phyloP scores from a whole-genome alignment of 2,329 filamentous ascomycete species.

The Ophiognomonia clavigignenti-juglandacearum region DNA sequence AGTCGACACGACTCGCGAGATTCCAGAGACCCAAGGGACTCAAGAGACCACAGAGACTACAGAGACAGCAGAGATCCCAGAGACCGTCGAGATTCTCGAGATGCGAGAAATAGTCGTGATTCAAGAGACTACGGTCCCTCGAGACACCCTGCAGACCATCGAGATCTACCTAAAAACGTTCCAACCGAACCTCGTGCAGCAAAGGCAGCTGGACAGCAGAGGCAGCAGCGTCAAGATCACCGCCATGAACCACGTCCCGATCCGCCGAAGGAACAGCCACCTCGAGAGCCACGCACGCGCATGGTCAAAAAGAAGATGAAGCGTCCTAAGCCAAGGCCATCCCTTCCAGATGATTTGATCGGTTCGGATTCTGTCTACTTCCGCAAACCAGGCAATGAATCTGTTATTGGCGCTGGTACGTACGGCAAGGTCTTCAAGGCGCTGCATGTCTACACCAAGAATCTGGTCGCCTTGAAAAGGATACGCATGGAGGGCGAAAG shows the following conservation, averaged over 20 bases:
- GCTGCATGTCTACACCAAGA: slow-evolving; percentile 85
- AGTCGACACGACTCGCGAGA: slow-evolving; percentile 39
- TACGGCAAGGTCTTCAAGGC: slow-evolving; percentile 96
- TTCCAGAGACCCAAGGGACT: slow-evolving; percentile 11
- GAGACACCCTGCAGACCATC: slow-evolving; percentile 18
- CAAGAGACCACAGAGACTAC: slow-evolving; percentile 23
- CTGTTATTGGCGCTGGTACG: slow-evolving; percentile 89
- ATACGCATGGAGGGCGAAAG: slow-evolving; percentile 92
- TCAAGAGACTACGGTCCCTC: slow-evolving; percentile 11
- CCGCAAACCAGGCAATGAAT: slow-evolving; percentile 94
- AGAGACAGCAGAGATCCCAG: slow-evolving; percentile 28
- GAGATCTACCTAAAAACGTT: slow-evolving; percentile 38
- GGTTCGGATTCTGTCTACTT: slow-evolving; percentile 87
- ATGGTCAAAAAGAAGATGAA: slow-evolving; percentile 65
- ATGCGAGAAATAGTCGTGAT: slow-evolving; percentile 4
- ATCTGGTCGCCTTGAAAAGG: slow-evolving; percentile 78
- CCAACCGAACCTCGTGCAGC: slow-evolving; percentile 47
- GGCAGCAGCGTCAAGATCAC: slow-evolving; percentile 3
- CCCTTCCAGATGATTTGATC: slow-evolving; percentile 65
- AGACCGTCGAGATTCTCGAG: slow-evolving; percentile 30
- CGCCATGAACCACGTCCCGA: slow-evolving; percentile 19
- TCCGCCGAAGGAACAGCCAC: slow-evolving; percentile 25
- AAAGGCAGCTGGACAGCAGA: slow-evolving; percentile 14
- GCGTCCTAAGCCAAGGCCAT: slow-evolving; percentile 66
- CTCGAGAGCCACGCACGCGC: slow-evolving; percentile 45